Evolutionary conservation across 1,139 yeast genomes (phyloP).

Genomic region (Diutina mesorugosa): DNA sequence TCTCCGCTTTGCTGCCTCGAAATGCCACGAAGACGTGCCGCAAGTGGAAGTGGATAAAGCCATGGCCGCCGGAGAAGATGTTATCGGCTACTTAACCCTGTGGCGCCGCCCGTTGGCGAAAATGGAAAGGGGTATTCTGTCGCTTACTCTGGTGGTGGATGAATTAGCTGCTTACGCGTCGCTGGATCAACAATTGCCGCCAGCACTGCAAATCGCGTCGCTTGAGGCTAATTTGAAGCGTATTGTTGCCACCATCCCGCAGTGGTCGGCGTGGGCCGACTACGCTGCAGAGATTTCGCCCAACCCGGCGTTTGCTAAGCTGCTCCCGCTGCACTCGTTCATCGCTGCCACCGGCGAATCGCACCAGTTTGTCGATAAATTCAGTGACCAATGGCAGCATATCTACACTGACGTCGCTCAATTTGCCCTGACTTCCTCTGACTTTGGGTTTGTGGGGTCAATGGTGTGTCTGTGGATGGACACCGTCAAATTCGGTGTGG

Average conservation of each 20-base stretch:
- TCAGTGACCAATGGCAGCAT: background rate
- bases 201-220: constrained; percentile 11
- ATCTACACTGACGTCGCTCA: background rate
- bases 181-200: constrained; percentile 5
- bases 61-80: constrained; percentile 66
- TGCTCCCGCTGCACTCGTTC: background rate
- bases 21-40: constrained; percentile 65
- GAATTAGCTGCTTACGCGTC: background rate
- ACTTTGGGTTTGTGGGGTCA: constrained; percentile 32
- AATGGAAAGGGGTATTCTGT: background rate
- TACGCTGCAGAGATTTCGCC: constrained; percentile 21
- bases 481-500: constrained; percentile 8
- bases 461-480: constrained; percentile 28
- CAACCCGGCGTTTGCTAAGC: background rate
- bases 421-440: constrained; percentile 7
- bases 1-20: constrained; percentile 50
- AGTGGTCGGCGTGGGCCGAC: constrained; percentile 39
- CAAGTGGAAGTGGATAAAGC: constrained; percentile 64
- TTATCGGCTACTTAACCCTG: constrained; percentile 40
- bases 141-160: background rate
- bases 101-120: constrained; percentile 30
- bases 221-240: constrained; percentile 9
- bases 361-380: constrained; percentile 4
- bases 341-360: constrained; percentile 8
- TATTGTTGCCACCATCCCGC: constrained; percentile 12